Evolutionary conservation across 2,329 filamentous ascomycete genomes (phyloP), one percentile per base, ranked within the genome.

Genomic region (Aspergillus arachidicola): DNA sequence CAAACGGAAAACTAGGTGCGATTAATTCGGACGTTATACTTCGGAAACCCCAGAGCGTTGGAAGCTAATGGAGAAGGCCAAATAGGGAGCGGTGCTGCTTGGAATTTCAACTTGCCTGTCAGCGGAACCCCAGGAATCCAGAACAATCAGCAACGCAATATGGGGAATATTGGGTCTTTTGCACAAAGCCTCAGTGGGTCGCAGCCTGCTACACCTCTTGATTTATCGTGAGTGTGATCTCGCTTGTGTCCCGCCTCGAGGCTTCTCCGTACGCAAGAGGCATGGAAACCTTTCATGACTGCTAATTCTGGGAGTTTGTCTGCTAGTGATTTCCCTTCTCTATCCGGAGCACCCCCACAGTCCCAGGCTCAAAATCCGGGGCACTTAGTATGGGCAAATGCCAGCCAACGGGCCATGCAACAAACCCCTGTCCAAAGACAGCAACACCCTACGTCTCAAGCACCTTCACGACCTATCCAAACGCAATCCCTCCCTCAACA

Each of bases 291-390:
- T 23, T 10, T 32, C 16, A 12, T n/a, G 28, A 21, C 30, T 34
- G 58, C 68, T 63, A n/a, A 55, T 48, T 43, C 59, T 64, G 58
- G 57, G 32, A 26, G 6, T 19, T 46, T 46, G n/a, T 28, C 21
- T 12, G 16, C 32, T 58, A 89, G 87, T 72, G 87, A 89, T 72
- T 89, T 89, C 62, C 87, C 87, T 54, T 86, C 85, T 12, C 77
- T 89, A 69, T 87, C 86, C 51, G 84, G 85, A 61, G 81, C 83
- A 21, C 81, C 85, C 36, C 85, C 87, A 72, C 80, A 84, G 67
- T 82, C 85, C 61, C 84, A 82, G 61, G 72, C 78, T 46, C 77
- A 84, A 67, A 85, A 82, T 62, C 82, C 82, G 56, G 78, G 82
- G 54, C 81, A 85, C 77, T 77, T 84, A 68, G 81, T 86, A 72